These are phyloP conservation scores for Exserohilum rostratum DNA, from an alignment of 2,329 filamentous ascomycete genomes.

Conservation along the genomic window DNA sequence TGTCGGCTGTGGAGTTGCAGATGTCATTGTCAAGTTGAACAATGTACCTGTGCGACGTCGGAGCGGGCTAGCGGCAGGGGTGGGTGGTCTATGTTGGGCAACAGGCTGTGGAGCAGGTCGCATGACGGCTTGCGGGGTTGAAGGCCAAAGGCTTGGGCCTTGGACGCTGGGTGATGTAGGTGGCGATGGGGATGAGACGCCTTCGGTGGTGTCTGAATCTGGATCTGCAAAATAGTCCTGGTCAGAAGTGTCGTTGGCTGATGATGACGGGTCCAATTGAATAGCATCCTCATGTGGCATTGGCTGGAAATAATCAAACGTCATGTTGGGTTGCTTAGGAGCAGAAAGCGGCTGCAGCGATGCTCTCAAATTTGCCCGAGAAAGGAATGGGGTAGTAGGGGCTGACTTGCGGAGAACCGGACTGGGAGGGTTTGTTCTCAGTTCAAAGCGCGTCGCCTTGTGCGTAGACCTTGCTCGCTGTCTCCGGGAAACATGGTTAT, in stretches of 20 bases:
- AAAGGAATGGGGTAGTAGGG: constrained; percentile 24
- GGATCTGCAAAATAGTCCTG: constrained; percentile 38
- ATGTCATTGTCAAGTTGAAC: constrained; percentile 34
- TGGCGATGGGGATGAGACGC: constrained; percentile 42
- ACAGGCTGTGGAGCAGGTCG: constrained; percentile 35
- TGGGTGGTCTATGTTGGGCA: constrained; percentile 22
- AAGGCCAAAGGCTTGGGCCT: constrained; percentile 33
- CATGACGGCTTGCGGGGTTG: constrained; percentile 23
- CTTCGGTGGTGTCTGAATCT: constrained; percentile 42
- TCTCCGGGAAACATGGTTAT: constrained; percentile 21
- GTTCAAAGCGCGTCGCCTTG: constrained; percentile 31
- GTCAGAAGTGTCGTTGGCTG: constrained; percentile 41
- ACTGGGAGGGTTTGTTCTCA: constrained; percentile 26
- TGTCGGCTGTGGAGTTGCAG: constrained; percentile 13
- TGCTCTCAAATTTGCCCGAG: constrained; percentile 17
- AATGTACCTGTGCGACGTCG: constrained; percentile 26
- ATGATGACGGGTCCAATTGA: constrained; percentile 33
- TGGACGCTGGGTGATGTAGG: constrained; percentile 32
- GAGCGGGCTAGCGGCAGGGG: constrained; percentile 1
- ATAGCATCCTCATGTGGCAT: constrained; percentile 9
- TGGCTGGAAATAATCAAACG: constrained; percentile 14
- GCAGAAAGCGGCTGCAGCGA: constrained; percentile 10
- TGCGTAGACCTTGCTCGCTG: constrained; percentile 25
- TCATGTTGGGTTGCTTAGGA: constrained; percentile 18
- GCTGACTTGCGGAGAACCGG: constrained; percentile 24